phyloP scores from a whole-genome alignment of 495 filamentous ascomycete species.

The Thozetella sp. region DNA sequence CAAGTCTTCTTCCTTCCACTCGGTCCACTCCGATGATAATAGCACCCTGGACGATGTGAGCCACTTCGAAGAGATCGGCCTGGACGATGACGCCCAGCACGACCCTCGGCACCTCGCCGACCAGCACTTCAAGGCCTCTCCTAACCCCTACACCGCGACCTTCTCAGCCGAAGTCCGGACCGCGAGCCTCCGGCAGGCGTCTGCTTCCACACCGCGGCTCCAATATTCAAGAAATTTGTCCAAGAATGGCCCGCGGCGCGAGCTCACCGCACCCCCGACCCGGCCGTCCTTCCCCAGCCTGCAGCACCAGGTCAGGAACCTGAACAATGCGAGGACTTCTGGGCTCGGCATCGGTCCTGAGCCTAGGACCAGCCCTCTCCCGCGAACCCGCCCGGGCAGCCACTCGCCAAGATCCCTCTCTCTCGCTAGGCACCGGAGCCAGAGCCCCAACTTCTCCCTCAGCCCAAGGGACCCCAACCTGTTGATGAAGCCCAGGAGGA shows the following conservation, averaged over 20 bases:
- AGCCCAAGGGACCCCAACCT: constrained; percentile 42
- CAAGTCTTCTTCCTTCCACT: constrained; percentile 87
- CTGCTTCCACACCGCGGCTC: constrained; percentile 27
- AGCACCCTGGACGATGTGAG: constrained; percentile 67
- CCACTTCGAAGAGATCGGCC: constrained; percentile 92
- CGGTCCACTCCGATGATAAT: constrained; percentile 69
- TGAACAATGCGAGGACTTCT: constrained; percentile 27
- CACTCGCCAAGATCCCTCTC: constrained; percentile 30
- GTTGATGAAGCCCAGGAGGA: constrained; percentile 48
- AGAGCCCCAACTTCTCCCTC: constrained; percentile 38
- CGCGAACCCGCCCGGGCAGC: constrained; percentile 32
- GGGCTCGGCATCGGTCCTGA: constrained; percentile 30
- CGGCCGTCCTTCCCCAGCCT: constrained; percentile 25
- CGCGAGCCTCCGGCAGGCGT: constrained; percentile 33
- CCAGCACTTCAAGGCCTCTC: constrained; percentile 41
- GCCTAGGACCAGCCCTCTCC: constrained; percentile 26
- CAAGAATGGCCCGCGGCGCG: constrained; percentile 21
- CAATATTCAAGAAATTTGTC: constrained; percentile 25
- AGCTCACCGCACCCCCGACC: constrained; percentile 9
- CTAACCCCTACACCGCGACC: constrained; percentile 40
- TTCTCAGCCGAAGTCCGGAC: constrained; percentile 41
- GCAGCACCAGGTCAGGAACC: constrained; percentile 25
- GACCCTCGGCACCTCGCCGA: constrained; percentile 41
- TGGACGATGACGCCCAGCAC: constrained; percentile 64
- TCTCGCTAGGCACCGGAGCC: constrained; percentile 30